These are phyloP conservation scores for Pseudogymnoascus sp. DNA, from an alignment of 2,329 filamentous ascomycete species.

Conservation along the genomic window DNA sequence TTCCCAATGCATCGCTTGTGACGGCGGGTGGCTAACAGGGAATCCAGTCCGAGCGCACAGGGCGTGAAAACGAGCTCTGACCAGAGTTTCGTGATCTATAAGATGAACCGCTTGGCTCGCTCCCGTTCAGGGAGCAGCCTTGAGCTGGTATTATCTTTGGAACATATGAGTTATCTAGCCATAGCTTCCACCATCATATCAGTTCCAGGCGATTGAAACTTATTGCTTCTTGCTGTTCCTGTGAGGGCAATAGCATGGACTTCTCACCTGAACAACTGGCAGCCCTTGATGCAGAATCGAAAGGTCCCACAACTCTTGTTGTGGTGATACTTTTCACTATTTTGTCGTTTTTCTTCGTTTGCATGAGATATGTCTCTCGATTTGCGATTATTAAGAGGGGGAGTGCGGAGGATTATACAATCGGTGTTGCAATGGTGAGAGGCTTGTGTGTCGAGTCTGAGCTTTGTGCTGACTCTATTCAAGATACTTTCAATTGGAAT, in stretches of 20 bases:
- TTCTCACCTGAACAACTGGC: background rate
- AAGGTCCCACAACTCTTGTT: background rate
- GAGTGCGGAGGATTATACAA: background rate
- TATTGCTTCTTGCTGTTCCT: conserved; percentile 1
- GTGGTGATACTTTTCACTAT: background rate
- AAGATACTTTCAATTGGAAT: background rate
- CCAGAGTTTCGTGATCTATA: background rate
- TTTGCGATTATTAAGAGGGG: background rate
- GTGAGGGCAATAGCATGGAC: background rate
- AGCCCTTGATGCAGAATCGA: background rate
- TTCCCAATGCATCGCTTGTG: background rate
- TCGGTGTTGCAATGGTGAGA: background rate
- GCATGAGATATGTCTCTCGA: background rate
- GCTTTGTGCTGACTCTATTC: background rate
- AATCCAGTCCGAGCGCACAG: background rate
- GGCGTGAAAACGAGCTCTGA: background rate
- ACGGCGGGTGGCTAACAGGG: background rate
- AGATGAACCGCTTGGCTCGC: background rate
- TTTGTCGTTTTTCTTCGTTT: background rate
- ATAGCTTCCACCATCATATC: background rate
- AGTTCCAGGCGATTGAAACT: background rate
- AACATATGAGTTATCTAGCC: background rate
- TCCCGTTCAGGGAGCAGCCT: background rate
- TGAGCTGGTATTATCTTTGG: background rate
- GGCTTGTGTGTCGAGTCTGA: background rate